Conservation (phyloP, 805 yeast genomes). For the Wilhelminamyces savonicus region DNA sequence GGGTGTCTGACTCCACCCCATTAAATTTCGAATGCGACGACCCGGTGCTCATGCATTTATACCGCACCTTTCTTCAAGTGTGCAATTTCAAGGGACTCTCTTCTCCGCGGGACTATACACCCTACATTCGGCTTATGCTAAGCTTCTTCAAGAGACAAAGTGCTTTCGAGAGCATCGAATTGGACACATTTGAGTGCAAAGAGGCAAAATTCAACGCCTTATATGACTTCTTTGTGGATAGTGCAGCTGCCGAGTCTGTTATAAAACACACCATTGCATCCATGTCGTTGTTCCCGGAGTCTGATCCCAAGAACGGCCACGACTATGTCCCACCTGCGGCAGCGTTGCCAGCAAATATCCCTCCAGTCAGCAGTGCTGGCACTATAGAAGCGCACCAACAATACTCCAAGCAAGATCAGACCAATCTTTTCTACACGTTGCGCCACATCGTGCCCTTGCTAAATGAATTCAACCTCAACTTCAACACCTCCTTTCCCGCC, state of each 20-base stretch:
- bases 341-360: background rate
- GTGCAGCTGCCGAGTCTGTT: constrained; percentile 2
- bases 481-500: constrained; percentile 15
- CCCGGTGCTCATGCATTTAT: constrained; percentile 12
- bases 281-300: constrained; percentile 13
- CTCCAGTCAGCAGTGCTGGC: background rate
- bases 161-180: constrained; percentile 12
- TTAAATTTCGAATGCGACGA: constrained; percentile 12
- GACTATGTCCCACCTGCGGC: background rate
- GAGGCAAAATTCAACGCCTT: constrained; percentile 12
- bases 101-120: constrained; percentile 6
- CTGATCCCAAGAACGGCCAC: constrained; percentile 2
- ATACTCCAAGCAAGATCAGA: constrained; percentile 9
- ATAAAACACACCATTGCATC: constrained; percentile 9
- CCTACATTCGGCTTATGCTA: constrained; percentile 16
- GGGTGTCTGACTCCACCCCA: constrained; percentile 2
- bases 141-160: constrained; percentile 13
- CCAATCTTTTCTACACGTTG: constrained; percentile 8
- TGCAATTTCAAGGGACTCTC: constrained; percentile 9
- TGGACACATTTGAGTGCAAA: constrained; percentile 9
- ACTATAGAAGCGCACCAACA: constrained; percentile 6
- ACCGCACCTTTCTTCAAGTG: constrained; percentile 16
- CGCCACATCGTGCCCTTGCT: constrained; percentile 18
- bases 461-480: constrained; percentile 18
- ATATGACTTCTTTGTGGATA: constrained; percentile 13